phyloP scores from a whole-genome alignment of 2,329 filamentous ascomycete genomes.

The Pseudonectria foliicola region DNA sequence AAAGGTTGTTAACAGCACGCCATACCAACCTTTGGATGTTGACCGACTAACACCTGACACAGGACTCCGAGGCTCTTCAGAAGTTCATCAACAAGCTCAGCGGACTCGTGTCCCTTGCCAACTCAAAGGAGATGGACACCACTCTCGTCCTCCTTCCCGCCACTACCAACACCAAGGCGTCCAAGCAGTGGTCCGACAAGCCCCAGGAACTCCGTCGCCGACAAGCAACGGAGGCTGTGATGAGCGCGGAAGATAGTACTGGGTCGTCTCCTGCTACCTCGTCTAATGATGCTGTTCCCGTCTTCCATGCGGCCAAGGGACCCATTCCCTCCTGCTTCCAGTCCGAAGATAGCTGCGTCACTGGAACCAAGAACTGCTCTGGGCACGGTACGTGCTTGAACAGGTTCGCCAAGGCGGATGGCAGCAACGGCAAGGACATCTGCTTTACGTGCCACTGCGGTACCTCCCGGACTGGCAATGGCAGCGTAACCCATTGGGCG shows the following conservation, averaged over 20 bases:
- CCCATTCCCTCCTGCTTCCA: conserved; percentile 68
- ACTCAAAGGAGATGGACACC: conserved; percentile 46
- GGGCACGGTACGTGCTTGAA: conserved; percentile 71
- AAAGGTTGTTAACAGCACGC: conserved; percentile 28
- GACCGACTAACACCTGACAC: conserved; percentile 15
- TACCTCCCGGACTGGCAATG: conserved; percentile 47
- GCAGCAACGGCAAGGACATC: conserved; percentile 31
- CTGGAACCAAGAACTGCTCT: conserved; percentile 70
- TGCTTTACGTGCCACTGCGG: conserved; percentile 80
- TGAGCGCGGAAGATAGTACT: conserved; percentile 24
- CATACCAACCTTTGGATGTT: not conserved
- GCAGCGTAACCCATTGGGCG: conserved; percentile 69
- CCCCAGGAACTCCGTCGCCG: conserved; percentile 40
- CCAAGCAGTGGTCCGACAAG: conserved; percentile 34
- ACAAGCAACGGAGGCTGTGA: conserved; percentile 37
- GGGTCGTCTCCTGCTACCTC: conserved; percentile 19
- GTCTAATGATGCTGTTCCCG: conserved; percentile 21
- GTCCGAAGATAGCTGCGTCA: conserved; percentile 59
- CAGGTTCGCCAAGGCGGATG: conserved; percentile 47
- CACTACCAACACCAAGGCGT: conserved; percentile 29
- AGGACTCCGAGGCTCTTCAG: conserved; percentile 36
- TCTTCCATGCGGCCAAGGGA: conserved; percentile 30
- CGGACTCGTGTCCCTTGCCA: conserved; percentile 38
- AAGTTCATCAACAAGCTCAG: conserved; percentile 38
- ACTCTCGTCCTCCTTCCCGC: conserved; percentile 49